Evolutionary conservation across 2,329 filamentous ascomycete genomes (phyloP).

Genomic region (Hymenoscyphus albidus): DNA sequence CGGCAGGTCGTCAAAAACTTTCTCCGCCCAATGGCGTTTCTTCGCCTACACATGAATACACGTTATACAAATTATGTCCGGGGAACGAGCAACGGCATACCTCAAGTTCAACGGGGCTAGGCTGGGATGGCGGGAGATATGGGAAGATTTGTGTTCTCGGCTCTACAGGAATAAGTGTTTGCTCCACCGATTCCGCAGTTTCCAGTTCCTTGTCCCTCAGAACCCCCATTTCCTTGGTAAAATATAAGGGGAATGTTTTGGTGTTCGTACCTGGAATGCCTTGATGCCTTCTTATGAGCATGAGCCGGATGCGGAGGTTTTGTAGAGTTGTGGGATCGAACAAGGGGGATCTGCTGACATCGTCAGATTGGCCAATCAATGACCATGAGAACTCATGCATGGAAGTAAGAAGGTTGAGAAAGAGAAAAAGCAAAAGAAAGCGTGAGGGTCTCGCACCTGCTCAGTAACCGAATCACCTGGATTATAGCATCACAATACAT

Average conservation of each 20-base stretch:
- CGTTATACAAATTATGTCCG: conserved; percentile 9
- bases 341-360: conserved; percentile 42
- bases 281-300: conserved; percentile 50
- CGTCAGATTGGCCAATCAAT: conserved; percentile 10
- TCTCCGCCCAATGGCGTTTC: conserved; percentile 57
- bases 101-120: conserved; percentile 26
- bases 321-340: conserved; percentile 57
- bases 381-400: conserved; percentile 10
- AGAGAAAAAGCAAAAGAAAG: neutral
- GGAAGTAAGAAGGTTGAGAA: conserved; percentile 12
- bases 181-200: neutral
- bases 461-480: conserved; percentile 48
- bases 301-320: conserved; percentile 44
- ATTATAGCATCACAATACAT: conserved; percentile 54
- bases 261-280: conserved; percentile 42
- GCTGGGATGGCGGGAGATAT: conserved; percentile 21
- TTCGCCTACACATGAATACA: conserved; percentile 32
- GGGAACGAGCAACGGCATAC: conserved; percentile 19
- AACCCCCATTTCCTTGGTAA: neutral
- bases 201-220: neutral
- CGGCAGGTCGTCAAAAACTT: conserved; percentile 52
- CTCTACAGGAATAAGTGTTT: neutral
- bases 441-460: conserved; percentile 40
- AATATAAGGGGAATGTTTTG: neutral
- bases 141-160: conserved; percentile 7